A percentile compares a stretch with the other conserved stretches of the same genome.
These are phyloP conservation scores for Gymnopilus junonius DNA, from an alignment of 768 basidiomycete genomes.

Conservation along the genomic window DNA sequence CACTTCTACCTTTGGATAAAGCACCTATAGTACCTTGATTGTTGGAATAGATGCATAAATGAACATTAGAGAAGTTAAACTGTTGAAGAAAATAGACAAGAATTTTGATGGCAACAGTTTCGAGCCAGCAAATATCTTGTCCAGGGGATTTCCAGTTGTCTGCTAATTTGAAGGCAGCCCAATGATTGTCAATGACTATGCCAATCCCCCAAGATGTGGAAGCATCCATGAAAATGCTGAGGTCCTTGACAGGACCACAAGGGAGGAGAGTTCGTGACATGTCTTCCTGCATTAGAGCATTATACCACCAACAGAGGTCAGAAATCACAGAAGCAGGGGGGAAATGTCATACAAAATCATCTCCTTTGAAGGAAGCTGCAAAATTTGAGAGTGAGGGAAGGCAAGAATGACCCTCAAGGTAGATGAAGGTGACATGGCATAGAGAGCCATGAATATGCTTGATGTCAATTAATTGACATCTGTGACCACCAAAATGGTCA, in stretches of 20 bases:
- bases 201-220: conserved; percentile 29
- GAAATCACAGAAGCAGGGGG: background rate
- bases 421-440: conserved; percentile 34
- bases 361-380: conserved; percentile 19
- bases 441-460: conserved; percentile 35
- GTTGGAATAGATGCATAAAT: conserved; percentile 34
- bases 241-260: conserved; percentile 15
- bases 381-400: conserved; percentile 30
- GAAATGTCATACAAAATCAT: background rate
- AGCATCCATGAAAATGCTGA: conserved; percentile 32
- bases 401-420: conserved; percentile 19
- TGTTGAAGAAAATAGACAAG: conserved; percentile 17
- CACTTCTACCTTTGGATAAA: conserved; percentile 31
- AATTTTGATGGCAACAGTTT: conserved; percentile 29
- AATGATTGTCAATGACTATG: conserved; percentile 12
- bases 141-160: conserved; percentile 17
- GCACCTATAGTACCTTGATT: conserved; percentile 42
- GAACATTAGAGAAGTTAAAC: conserved; percentile 6
- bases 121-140: conserved; percentile 30
- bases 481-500: background rate
- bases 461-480: conserved; percentile 15
- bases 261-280: conserved; percentile 16
- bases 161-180: conserved; percentile 23
- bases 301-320: conserved; percentile 34
- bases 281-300: background rate